phyloP scores from a whole-genome alignment of 495 filamentous ascomycete genomes.

The Margaritispora aquatica region DNA sequence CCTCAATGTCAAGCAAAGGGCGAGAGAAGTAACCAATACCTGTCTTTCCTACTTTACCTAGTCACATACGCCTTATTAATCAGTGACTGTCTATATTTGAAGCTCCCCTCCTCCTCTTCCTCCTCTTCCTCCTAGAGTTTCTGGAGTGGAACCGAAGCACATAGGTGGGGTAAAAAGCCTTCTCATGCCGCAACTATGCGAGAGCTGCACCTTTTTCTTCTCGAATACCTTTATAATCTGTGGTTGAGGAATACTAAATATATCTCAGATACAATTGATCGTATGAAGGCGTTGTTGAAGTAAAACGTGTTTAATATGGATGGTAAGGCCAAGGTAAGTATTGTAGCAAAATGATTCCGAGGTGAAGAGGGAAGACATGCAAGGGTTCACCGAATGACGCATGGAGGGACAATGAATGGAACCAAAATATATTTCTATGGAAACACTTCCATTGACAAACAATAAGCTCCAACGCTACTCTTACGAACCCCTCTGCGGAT shows the following conservation, averaged over 20 bases:
- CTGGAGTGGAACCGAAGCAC: not conserved
- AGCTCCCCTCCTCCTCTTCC: too few relatives aligned
- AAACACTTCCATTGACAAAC: not conserved
- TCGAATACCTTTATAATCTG: too few relatives aligned
- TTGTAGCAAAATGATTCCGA: not conserved
- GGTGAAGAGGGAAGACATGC: not conserved
- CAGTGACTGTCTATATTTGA: too few relatives aligned
- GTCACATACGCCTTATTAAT: too few relatives aligned
- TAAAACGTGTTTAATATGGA: too few relatives aligned
- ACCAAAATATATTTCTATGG: not conserved
- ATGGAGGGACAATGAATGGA: not conserved
- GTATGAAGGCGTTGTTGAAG: too few relatives aligned
- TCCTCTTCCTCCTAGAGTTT: too few relatives aligned
- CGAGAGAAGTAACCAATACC: not conserved
- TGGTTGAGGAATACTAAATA: too few relatives aligned
- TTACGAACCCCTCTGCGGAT: not conserved
- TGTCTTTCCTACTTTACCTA: too few relatives aligned
- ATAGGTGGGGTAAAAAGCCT: not conserved
- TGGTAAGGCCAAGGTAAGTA: too few relatives aligned
- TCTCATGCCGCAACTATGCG: not conserved
- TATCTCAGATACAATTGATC: too few relatives aligned
- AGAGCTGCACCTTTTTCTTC: too few relatives aligned
- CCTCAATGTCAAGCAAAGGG: slow-evolving; percentile 12
- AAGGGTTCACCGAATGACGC: slow-evolving; percentile 4
- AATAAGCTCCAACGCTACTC: not conserved